Percentiles rank a stretch among this genome's conserved stretches.
phyloP scores from a whole-genome alignment of 164 flowering plant species.

The Umbilicus rupestris region DNA sequence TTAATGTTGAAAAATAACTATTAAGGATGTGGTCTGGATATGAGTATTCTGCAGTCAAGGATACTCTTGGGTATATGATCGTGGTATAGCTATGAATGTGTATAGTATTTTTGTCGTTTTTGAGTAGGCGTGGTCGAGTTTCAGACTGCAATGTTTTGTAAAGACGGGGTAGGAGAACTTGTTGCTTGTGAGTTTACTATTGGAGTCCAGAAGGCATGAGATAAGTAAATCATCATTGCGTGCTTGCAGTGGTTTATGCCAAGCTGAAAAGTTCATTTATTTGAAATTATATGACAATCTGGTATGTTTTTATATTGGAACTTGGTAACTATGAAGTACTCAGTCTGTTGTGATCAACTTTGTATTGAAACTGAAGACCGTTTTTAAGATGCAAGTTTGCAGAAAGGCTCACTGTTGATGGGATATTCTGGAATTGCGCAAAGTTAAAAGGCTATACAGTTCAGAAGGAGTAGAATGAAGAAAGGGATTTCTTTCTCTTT shows the following conservation, averaged over 20 bases:
- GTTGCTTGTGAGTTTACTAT: conserved; percentile 73
- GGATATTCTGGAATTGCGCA: conserved; percentile 68
- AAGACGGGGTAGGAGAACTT: conserved; percentile 95
- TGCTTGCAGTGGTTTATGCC: too few species aligned
- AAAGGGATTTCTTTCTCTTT: conserved; percentile 49
- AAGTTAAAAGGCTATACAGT: conserved; percentile 64
- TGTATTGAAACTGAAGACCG: conserved; percentile 14
- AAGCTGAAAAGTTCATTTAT: neutral
- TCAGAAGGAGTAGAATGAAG: conserved; percentile 82
- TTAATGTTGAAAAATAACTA: neutral
- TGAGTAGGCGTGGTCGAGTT: conserved; percentile 80
- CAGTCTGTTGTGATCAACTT: neutral
- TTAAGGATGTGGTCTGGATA: neutral
- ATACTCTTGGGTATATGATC: too few species aligned
- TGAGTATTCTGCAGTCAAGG: too few species aligned
- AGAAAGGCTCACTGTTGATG: conserved; percentile 68
- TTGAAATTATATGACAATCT: neutral
- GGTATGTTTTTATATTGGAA: neutral
- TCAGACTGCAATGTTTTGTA: too few species aligned
- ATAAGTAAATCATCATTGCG: conserved; percentile 73
- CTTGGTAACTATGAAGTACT: too few species aligned
- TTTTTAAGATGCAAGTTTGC: conserved; percentile 49
- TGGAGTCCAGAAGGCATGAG: conserved; percentile 58
- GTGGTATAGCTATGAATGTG: too few species aligned
- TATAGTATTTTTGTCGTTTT: too few species aligned